phyloP scores from a whole-genome alignment of 495 filamentous ascomycete genomes.

The Neurospora sp. region DNA sequence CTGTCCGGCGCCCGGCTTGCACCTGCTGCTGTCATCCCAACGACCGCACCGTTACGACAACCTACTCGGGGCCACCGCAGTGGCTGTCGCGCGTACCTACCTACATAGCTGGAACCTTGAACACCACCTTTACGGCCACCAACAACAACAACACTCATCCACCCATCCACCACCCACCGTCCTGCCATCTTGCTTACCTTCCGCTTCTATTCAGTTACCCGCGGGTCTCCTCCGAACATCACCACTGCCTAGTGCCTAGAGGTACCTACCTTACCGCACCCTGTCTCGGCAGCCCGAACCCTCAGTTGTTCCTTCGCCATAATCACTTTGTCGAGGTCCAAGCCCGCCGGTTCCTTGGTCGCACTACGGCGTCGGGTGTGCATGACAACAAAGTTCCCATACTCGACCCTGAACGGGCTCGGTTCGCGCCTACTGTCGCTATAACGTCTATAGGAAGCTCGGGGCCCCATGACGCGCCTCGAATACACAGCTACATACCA shows the following conservation, averaged over 20 bases:
- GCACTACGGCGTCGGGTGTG: not conserved
- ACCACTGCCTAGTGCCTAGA: not conserved
- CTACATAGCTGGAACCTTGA: not conserved
- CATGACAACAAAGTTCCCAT: not conserved
- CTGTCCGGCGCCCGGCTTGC: not conserved
- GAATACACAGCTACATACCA: conserved; percentile 3
- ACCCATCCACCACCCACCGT: not conserved
- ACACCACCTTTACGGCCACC: not conserved
- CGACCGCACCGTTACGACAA: not conserved
- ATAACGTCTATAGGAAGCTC: not conserved
- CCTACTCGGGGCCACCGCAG: not conserved
- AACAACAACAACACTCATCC: not conserved
- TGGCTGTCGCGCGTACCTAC: not conserved
- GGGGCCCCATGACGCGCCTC: conserved; percentile 14
- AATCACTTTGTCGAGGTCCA: not conserved
- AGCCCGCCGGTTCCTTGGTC: not conserved
- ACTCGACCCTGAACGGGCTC: not conserved
- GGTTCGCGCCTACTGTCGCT: not conserved
- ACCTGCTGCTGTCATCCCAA: not conserved
- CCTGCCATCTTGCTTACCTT: not conserved
- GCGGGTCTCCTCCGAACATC: not conserved
- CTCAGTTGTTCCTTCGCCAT: not conserved
- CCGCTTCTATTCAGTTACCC: not conserved
- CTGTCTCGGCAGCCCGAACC: not conserved
- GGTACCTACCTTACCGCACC: not conserved